A percentile compares a stretch with the other conserved stretches of the same genome.
Conservation (phyloP, 1,139 yeast genomes). For the Geotrichum cucujoidarum region DNA sequence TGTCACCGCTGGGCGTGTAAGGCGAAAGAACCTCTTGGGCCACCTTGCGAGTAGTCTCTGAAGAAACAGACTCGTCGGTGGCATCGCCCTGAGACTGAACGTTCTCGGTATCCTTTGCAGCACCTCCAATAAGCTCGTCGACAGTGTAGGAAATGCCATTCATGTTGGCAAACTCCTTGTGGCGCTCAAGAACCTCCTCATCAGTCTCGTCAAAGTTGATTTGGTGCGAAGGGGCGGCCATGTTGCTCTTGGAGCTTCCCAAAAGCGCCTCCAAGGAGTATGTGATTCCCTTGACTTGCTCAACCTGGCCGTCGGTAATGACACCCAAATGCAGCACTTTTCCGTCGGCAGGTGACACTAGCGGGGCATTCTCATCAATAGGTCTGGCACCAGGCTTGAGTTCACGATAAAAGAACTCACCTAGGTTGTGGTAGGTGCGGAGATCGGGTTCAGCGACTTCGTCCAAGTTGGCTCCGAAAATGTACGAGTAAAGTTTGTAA, state of each 20-base stretch:
- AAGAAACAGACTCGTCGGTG: constrained; percentile 24
- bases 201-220: constrained; percentile 41
- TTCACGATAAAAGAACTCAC: constrained; percentile 86
- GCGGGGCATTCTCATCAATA: constrained; percentile 49
- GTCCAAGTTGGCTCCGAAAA: constrained; percentile 84
- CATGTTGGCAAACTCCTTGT: constrained; percentile 71
- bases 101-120: constrained; percentile 19
- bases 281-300: constrained; percentile 95
- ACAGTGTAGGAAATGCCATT: constrained; percentile 71
- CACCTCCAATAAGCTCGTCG: constrained; percentile 59
- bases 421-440: constrained; percentile 65
- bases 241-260: constrained; percentile 47
- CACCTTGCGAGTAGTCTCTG: constrained; percentile 24
- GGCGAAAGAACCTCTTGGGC: constrained; percentile 30
- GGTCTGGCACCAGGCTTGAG: constrained; percentile 80
- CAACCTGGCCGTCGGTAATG: constrained; percentile 77
- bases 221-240: constrained; percentile 59
- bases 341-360: constrained; percentile 94
- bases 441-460: constrained; percentile 86
- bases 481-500: constrained; percentile 65
- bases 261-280: constrained; percentile 85
- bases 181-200: constrained; percentile 44
- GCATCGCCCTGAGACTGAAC: constrained; percentile 36
- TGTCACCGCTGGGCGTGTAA: constrained; percentile 37
- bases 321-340: constrained; percentile 79